Evolutionary conservation across 2,329 filamentous ascomycete species (phyloP).

Genomic region (Xylaria hypoxylon): DNA sequence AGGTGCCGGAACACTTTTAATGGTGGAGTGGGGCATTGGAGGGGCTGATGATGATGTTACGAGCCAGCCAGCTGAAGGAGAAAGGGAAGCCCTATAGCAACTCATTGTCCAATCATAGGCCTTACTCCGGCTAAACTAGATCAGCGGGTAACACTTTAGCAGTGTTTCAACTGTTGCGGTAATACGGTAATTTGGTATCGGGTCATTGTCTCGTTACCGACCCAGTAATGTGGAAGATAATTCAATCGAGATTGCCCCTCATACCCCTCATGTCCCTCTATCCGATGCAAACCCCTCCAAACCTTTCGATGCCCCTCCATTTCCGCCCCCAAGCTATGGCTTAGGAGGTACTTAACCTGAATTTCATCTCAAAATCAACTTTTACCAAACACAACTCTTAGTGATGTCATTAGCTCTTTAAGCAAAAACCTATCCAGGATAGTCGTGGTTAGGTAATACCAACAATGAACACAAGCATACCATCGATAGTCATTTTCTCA

Average conservation of each 20-base stretch:
- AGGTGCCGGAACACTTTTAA: constrained; percentile 3
- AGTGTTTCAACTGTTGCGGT: background rate
- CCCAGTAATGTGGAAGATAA: too few relatives aligned
- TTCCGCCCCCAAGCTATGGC: too few relatives aligned
- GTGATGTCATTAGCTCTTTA: background rate
- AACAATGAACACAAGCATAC: too few relatives aligned
- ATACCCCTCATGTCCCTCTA: too few relatives aligned
- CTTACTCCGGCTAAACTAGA: constrained; percentile 23
- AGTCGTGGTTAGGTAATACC: too few relatives aligned
- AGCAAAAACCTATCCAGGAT: background rate
- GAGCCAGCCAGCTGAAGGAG: constrained; percentile 2
- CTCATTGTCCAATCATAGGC: constrained; percentile 2
- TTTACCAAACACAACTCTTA: background rate
- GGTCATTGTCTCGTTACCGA: too few relatives aligned
- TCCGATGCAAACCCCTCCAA: too few relatives aligned
- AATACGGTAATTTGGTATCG: background rate
- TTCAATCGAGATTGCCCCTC: too few relatives aligned
- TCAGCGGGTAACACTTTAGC: background rate
- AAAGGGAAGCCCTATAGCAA: background rate
- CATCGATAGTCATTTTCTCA: too few relatives aligned
- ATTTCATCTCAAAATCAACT: background rate
- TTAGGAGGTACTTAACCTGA: background rate
- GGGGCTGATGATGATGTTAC: constrained; percentile 17
- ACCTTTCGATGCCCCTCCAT: too few relatives aligned
- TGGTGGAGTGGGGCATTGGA: constrained; percentile 21